These are phyloP conservation scores for Boechera divaricarpa DNA, from an alignment of 345 rosid genomes.

Conservation along the genomic window DNA sequence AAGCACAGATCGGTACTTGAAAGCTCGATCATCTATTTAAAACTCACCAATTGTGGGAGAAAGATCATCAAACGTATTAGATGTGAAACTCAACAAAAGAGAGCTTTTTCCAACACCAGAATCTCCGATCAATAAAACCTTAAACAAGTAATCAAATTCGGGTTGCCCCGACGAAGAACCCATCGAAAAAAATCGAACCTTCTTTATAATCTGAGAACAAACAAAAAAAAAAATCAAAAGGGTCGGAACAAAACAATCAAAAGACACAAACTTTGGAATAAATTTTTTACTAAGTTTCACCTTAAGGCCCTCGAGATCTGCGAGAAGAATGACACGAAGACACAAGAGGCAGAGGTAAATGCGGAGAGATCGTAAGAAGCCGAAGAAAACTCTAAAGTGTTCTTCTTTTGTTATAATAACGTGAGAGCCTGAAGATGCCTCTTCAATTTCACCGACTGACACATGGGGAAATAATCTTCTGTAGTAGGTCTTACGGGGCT, in stretches of 20 bases:
- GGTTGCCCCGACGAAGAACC: conserved; percentile 66
- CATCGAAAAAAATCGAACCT: conserved; percentile 42
- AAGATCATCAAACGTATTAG: conserved; percentile 72
- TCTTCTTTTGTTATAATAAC: too few relatives aligned
- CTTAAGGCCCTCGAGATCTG: conserved; percentile 34
- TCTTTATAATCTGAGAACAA: not conserved
- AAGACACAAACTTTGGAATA: conserved; percentile 28
- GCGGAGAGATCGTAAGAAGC: conserved; percentile 35
- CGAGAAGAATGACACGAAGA: conserved; percentile 27
- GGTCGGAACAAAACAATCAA: not conserved
- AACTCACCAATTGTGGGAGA: conserved; percentile 73
- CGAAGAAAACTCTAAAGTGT: not conserved
- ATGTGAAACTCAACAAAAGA: conserved; percentile 76
- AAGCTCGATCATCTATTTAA: not conserved
- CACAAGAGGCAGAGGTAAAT: conserved; percentile 21
- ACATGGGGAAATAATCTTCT: not conserved
- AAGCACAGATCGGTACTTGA: not conserved
- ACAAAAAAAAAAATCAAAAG: not conserved
- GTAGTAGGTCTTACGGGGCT: not conserved
- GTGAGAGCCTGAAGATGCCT: not conserved
- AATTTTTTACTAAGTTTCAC: not conserved
- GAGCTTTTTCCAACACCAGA: conserved; percentile 91
- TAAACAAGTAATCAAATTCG: conserved; percentile 78
- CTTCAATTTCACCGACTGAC: not conserved
- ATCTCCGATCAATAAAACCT: conserved; percentile 76